phyloP scores from a whole-genome alignment of 345 rosid species.

The Moricandia arvensis region DNA sequence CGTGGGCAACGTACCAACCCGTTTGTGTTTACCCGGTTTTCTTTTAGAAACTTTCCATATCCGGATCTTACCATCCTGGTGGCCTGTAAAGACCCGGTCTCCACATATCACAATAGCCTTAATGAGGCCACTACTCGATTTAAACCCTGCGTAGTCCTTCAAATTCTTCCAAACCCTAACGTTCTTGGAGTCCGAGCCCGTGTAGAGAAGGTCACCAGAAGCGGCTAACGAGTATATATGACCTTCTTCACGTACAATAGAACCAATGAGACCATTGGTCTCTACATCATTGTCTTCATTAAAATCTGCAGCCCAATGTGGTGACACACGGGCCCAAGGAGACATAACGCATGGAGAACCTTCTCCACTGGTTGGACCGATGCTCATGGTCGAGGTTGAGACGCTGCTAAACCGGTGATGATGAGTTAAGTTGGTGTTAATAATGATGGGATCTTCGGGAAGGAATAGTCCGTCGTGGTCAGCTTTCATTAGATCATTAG shows the following conservation, averaged over 20 bases:
- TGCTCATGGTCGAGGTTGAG: conserved; percentile 37
- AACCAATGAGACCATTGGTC: conserved; percentile 52
- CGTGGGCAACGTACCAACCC: conserved; percentile 54
- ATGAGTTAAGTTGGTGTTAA: conserved; percentile 11
- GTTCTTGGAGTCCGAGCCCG: conserved; percentile 74
- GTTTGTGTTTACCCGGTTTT: conserved; percentile 41
- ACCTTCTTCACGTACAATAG: conserved; percentile 65
- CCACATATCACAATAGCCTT: conserved; percentile 47
- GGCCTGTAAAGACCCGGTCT: conserved; percentile 57
- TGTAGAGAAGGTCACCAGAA: conserved; percentile 56
- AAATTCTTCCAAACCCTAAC: conserved; percentile 69
- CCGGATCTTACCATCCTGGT: conserved; percentile 70
- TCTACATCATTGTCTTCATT: conserved; percentile 29
- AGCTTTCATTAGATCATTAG: conserved; percentile 34
- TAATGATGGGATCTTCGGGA: conserved; percentile 16
- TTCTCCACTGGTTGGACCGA: conserved; percentile 47
- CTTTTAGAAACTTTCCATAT: conserved; percentile 55
- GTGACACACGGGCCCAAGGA: conserved; percentile 62
- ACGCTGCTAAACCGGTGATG: conserved; percentile 41
- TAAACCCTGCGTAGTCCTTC: conserved; percentile 57
- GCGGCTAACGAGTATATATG: conserved; percentile 71
- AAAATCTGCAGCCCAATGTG: conserved; percentile 32
- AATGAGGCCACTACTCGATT: conserved; percentile 57
- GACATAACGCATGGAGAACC: conserved; percentile 56
- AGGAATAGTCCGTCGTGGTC: conserved; percentile 41